A percentile compares a stretch with the other conserved stretches of the same genome.
phyloP scores from a whole-genome alignment of 305 asterid genomes.

The Rubia peregrina region DNA sequence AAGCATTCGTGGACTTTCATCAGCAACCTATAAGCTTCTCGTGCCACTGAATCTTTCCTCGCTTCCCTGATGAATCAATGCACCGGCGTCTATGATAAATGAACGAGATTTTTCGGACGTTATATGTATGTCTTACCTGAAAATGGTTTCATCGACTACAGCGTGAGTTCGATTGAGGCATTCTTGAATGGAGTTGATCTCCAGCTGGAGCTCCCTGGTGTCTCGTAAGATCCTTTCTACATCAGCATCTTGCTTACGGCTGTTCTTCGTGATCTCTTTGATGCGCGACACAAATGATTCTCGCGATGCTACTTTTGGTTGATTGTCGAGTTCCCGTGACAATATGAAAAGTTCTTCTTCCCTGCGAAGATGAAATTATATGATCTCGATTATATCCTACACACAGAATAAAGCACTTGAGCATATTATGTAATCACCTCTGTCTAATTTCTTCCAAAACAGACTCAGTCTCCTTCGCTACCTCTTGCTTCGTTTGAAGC shows the following conservation, averaged over 20 bases:
- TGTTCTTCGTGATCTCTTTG: conserved; percentile 77
- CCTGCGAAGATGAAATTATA: conserved; percentile 23
- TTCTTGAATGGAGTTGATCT: conserved; percentile 71
- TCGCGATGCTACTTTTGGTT: conserved; percentile 46
- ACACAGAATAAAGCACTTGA: neutral
- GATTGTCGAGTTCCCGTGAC: conserved; percentile 47
- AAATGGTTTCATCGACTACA: conserved; percentile 56
- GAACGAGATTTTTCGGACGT: neutral
- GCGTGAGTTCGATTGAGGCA: conserved; percentile 69
- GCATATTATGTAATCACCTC: conserved; percentile 34
- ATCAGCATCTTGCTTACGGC: conserved; percentile 72
- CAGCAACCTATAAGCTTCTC: conserved; percentile 56
- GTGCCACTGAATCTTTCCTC: conserved; percentile 56
- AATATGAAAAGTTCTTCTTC: conserved; percentile 50
- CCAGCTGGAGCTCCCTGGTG: conserved; percentile 77
- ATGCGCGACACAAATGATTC: conserved; percentile 57
- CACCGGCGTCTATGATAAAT: neutral
- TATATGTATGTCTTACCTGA: conserved; percentile 35
- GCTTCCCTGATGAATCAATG: conserved; percentile 49
- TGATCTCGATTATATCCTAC: neutral
- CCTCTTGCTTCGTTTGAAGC: conserved; percentile 34
- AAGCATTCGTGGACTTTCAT: conserved; percentile 58
- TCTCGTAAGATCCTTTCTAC: conserved; percentile 59
- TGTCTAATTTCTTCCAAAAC: conserved; percentile 36
- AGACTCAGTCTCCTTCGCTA: conserved; percentile 38